These are phyloP conservation scores for Parasitella parasitica DNA, from an alignment of 371 early-diverging fungal genomes.

Conservation along the genomic window DNA sequence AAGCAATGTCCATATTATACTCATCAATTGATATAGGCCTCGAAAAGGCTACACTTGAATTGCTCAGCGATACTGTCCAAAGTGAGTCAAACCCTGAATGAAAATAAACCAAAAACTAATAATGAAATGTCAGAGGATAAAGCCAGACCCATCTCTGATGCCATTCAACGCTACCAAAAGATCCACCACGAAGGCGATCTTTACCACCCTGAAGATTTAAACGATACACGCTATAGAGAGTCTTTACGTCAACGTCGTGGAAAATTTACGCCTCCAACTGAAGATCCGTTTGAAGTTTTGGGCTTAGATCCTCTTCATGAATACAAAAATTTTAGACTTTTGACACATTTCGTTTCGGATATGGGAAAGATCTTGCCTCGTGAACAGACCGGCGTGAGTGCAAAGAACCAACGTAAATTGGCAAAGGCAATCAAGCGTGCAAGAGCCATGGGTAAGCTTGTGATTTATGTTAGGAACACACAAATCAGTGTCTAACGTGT, in stretches of 20 bases:
- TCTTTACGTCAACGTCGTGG: conserved; percentile 39
- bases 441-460: conserved; percentile 78
- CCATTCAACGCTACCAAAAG: conserved; percentile 42
- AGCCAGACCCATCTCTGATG: conserved; percentile 21
- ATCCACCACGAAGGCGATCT: conserved; percentile 41
- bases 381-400: conserved; percentile 70
- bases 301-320: conserved; percentile 71
- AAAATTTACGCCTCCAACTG: conserved; percentile 23
- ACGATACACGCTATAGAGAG: conserved; percentile 47
- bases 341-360: conserved; percentile 76
- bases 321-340: conserved; percentile 73
- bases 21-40: conserved; percentile 10
- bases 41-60: conserved; percentile 24
- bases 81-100: conserved; percentile 23
- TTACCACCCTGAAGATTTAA: conserved; percentile 57
- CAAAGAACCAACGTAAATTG: conserved; percentile 77
- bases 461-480: too few relatives aligned
- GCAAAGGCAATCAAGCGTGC: conserved; percentile 85
- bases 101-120: too few relatives aligned
- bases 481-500: too few relatives aligned
- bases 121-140: conserved; percentile 45
- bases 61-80: conserved; percentile 25
- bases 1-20: too few relatives aligned
- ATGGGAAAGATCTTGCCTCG: conserved; percentile 82
- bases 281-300: conserved; percentile 67